A percentile compares a stretch with the other conserved stretches of the same genome.
Conservation (phyloP, 2,329 filamentous ascomycete species). For the Colletotrichum incanum region DNA sequence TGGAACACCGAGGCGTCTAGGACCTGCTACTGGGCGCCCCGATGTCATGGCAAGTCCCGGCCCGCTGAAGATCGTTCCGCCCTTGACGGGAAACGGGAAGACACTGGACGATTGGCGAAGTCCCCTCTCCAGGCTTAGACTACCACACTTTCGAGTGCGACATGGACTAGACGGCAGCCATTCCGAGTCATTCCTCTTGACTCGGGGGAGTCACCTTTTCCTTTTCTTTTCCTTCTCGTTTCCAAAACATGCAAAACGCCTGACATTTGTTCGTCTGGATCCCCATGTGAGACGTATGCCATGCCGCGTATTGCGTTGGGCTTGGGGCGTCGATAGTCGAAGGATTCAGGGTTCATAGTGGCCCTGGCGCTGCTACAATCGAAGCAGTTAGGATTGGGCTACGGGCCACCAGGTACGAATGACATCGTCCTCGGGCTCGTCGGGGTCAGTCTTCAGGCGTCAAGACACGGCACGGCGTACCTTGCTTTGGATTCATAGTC, state of each 20-base stretch:
- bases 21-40: conserved; percentile 1
- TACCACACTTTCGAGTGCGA: not conserved
- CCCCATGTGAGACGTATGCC: conserved; percentile 18
- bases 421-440: conserved; percentile 2
- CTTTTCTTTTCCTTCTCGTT: conserved; percentile 19
- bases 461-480: conserved; percentile 27
- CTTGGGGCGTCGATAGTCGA: conserved; percentile 27
- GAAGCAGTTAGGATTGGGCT: not conserved
- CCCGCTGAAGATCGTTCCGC: conserved; percentile 41
- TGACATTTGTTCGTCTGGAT: conserved; percentile 21
- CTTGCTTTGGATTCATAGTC: conserved; percentile 20
- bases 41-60: conserved; percentile 36
- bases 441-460: conserved; percentile 24
- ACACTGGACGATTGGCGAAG: conserved; percentile 26
- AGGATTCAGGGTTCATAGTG: not conserved
- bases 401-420: not conserved
- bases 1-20: not conserved
- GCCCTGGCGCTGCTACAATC: not conserved
- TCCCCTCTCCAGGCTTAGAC: not conserved
- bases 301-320: conserved; percentile 30
- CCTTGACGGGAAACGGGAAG: conserved; percentile 23
- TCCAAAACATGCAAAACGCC: conserved; percentile 19
- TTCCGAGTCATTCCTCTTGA: conserved; percentile 31
- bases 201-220: not conserved
- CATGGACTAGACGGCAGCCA: conserved; percentile 5